These are phyloP conservation scores for Phytopythium cucurbitacearum DNA, from an alignment of 352 stramenopile genomes.

Conservation along the genomic window DNA sequence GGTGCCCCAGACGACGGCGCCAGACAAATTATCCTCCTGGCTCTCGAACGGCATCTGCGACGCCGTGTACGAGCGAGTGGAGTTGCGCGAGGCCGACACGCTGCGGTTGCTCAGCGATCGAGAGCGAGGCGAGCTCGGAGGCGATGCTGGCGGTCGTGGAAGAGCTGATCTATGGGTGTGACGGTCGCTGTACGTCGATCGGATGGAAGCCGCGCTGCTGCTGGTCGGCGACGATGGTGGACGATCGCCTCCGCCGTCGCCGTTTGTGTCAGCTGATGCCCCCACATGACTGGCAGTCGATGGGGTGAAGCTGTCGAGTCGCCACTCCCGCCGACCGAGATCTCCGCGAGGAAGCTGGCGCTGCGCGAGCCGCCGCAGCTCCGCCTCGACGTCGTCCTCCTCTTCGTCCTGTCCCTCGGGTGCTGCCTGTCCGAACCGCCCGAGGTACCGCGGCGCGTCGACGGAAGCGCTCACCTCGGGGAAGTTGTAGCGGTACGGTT, in stretches of 20 bases:
- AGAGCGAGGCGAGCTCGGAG: slow-evolving; percentile 60
- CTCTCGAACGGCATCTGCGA: slow-evolving; percentile 11
- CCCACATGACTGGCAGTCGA: slow-evolving; percentile 6
- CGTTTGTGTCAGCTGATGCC: slow-evolving; percentile 10
- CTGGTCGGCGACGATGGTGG: slow-evolving; percentile 45
- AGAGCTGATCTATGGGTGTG: slow-evolving; percentile 23
- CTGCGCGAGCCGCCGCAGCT: slow-evolving; percentile 72
- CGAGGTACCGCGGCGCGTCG: slow-evolving; percentile 75
- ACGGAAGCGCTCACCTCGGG: slow-evolving; percentile 81
- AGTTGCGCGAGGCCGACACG: slow-evolving; percentile 31
- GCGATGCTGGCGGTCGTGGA: slow-evolving; percentile 53
- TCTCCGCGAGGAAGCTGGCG: slow-evolving; percentile 74
- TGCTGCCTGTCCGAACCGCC: slow-evolving; percentile 26
- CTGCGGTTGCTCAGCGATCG: slow-evolving; percentile 26
- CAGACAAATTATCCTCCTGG: slow-evolving; percentile 55
- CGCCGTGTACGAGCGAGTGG: slow-evolving; percentile 1
- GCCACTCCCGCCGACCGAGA: slow-evolving; percentile 71
- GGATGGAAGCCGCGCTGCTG: slow-evolving; percentile 15
- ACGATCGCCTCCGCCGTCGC: slow-evolving; percentile 8
- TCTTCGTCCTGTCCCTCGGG: slow-evolving; percentile 23
- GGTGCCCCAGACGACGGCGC: slow-evolving; percentile 92
- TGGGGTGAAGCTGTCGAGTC: slow-evolving; percentile 52
- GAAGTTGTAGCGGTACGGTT: slow-evolving; percentile 53
- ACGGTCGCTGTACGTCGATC: slow-evolving; percentile 24
- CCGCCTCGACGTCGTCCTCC: slow-evolving; percentile 72